Conservation (phyloP, 495 filamentous ascomycete species). For the Pseudoneurospora amorphoporcata region DNA sequence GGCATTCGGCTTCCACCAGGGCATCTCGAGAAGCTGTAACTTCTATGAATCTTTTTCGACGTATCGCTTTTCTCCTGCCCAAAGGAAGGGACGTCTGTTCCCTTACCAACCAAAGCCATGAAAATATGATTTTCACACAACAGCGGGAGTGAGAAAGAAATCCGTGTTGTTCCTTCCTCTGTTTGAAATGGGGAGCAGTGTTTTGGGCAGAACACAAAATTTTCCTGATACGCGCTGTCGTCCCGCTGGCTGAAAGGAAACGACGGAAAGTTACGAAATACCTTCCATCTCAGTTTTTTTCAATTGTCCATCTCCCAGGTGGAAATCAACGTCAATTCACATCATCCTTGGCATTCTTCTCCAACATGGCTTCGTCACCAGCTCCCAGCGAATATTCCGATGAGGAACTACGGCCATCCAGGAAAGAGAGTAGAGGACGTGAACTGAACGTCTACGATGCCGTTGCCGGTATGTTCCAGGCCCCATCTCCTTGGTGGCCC, state of each 20-base stretch:
- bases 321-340: neutral
- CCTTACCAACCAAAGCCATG: neutral
- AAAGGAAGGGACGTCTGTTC: neutral
- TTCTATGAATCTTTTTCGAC: neutral
- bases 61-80: neutral
- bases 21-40: neutral
- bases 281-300: neutral
- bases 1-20: neutral
- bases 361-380: conserved; percentile 1
- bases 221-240: neutral
- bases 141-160: neutral
- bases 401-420: neutral
- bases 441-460: conserved; percentile 64
- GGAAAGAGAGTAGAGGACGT: conserved; percentile 12
- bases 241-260: neutral
- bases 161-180: neutral
- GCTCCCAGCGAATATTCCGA: neutral
- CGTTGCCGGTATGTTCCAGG: conserved; percentile 51
- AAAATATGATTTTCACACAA: neutral
- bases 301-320: neutral
- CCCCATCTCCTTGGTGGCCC: neutral
- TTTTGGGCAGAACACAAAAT: neutral
- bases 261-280: neutral
- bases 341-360: neutral
- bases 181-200: neutral